Percentiles rank a stretch among this genome's conserved stretches.
These are phyloP conservation scores for Trichoderma sp. DNA, from an alignment of 2,329 filamentous ascomycete species.

Conservation along the genomic window DNA sequence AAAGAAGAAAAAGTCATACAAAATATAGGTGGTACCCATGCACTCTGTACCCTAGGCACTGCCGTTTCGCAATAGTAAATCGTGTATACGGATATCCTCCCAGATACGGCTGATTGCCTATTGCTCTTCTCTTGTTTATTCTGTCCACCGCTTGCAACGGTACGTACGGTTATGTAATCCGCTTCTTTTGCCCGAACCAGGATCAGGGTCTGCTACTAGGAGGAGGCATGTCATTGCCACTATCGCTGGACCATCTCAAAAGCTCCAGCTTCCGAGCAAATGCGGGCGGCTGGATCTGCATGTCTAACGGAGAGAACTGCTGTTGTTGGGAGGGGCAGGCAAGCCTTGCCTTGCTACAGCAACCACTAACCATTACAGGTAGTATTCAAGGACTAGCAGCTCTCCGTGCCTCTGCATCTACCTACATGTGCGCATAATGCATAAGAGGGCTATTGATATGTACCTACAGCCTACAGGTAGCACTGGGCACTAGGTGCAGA, in stretches of 20 bases:
- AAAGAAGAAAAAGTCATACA: not conserved
- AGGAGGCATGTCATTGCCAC: constrained; percentile 10
- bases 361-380: not conserved
- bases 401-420: not conserved
- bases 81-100: not conserved
- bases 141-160: not conserved
- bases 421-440: not conserved
- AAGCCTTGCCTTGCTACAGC: not conserved
- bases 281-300: constrained; percentile 17
- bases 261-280: constrained; percentile 9
- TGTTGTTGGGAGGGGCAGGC: constrained; percentile 7
- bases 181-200: not conserved
- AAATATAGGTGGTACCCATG: not conserved
- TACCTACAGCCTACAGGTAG: not conserved
- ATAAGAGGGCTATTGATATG: constrained; percentile 13
- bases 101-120: not conserved
- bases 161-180: constrained; percentile 7
- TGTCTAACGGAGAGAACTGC: constrained; percentile 1
- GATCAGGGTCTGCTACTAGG: not conserved
- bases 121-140: not conserved
- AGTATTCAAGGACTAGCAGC: not conserved
- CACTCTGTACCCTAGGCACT: not conserved
- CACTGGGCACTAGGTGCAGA: not conserved
- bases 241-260: constrained; percentile 1
- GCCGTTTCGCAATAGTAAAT: not conserved